phyloP scores from a whole-genome alignment of 2,329 filamentous ascomycete genomes.

The Fusarium torreyae region DNA sequence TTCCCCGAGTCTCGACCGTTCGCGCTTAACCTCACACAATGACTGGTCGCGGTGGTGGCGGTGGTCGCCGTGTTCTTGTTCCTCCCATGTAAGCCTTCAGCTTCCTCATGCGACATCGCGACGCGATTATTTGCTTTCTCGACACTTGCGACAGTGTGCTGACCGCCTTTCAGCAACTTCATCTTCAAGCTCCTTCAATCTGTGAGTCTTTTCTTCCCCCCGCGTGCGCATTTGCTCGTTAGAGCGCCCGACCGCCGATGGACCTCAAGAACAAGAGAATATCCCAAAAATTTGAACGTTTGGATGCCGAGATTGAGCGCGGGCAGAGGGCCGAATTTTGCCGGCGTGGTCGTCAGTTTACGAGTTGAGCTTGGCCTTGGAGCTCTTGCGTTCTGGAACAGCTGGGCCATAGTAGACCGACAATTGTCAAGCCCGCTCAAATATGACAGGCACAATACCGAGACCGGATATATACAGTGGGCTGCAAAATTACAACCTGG shows the following conservation, averaged over 20 bases:
- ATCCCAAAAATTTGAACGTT: slow-evolving; percentile 4
- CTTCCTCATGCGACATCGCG: slow-evolving; percentile 20
- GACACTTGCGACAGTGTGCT: slow-evolving; percentile 30
- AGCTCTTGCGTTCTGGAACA: background rate
- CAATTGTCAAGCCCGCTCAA: background rate
- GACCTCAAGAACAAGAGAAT: slow-evolving; percentile 34
- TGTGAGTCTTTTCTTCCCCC: slow-evolving; percentile 51
- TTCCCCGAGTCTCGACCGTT: slow-evolving; percentile 1
- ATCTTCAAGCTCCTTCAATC: slow-evolving; percentile 83
- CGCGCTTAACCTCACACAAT: slow-evolving; percentile 54
- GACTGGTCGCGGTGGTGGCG: slow-evolving; percentile 73
- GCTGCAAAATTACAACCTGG: background rate
- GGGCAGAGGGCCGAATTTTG: background rate
- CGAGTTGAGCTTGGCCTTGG: background rate
- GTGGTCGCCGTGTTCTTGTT: slow-evolving; percentile 72
- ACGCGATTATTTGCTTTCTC: slow-evolving; percentile 34
- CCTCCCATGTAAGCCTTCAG: slow-evolving; percentile 65
- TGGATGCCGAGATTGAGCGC: background rate
- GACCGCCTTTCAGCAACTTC: slow-evolving; percentile 58
- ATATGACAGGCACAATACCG: background rate
- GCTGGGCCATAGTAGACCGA: background rate
- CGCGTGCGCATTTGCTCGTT: slow-evolving; percentile 1
- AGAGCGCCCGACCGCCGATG: slow-evolving; percentile 30
- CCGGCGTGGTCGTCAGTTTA: background rate
- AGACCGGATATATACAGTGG: background rate